Conservation (phyloP, 768 basidiomycete species). For the Lepiota brunneoincarnata region DNA sequence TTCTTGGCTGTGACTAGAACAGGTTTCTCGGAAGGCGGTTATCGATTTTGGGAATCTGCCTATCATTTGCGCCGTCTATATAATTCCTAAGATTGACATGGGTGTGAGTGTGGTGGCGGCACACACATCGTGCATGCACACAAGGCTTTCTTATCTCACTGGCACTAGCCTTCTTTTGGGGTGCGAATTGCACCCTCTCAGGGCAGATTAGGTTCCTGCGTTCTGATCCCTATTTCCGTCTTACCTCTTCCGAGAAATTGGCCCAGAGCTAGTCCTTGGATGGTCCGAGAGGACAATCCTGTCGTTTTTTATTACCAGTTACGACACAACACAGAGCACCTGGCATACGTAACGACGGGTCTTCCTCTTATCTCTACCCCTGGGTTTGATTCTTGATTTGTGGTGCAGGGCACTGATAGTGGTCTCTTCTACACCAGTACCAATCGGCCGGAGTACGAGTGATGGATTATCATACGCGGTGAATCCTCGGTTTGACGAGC, state of each 20-base stretch:
- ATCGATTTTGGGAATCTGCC: not conserved
- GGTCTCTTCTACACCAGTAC: conserved; percentile 48
- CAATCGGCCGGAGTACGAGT: conserved; percentile 40
- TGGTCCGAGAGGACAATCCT: not conserved
- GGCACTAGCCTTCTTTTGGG: conserved; percentile 9
- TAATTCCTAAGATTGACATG: not conserved
- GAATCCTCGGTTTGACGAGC: conserved; percentile 71
- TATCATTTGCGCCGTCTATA: not conserved
- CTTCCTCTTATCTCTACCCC: conserved; percentile 8
- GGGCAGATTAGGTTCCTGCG: not conserved
- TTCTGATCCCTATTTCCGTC: conserved; percentile 3
- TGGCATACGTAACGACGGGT: conserved; percentile 3
- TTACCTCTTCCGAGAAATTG: not conserved
- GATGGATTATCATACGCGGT: conserved; percentile 64
- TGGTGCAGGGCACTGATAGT: conserved; percentile 8
- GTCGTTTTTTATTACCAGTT: not conserved
- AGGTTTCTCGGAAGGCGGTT: not conserved
- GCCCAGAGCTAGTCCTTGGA: not conserved
- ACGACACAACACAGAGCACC: not conserved
- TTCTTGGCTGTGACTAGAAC: no score
- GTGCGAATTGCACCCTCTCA: not conserved
- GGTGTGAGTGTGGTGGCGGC: not conserved
- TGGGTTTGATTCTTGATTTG: not conserved
- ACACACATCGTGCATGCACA: not conserved
- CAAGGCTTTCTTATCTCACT: not conserved